These are phyloP conservation scores for Fusarium sp. DNA, from an alignment of 2,329 filamentous ascomycete species.

Conservation along the genomic window DNA sequence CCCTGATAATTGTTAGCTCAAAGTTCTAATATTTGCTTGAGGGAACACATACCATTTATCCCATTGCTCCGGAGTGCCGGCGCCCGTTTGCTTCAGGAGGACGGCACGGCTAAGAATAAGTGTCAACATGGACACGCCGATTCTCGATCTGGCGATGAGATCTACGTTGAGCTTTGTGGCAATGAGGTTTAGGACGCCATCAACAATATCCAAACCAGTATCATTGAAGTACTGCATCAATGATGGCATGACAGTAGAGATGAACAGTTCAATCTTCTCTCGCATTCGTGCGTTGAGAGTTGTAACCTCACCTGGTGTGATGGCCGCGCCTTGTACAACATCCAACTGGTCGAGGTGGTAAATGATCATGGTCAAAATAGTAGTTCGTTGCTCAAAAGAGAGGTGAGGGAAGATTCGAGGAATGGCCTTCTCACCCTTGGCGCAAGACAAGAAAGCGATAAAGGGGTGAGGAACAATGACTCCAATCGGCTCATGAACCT, in stretches of 20 bases:
- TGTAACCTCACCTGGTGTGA: conserved; percentile 78
- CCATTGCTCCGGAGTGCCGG: conserved; percentile 78
- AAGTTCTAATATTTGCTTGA: background rate
- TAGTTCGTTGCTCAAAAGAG: conserved; percentile 91
- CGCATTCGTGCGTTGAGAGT: conserved; percentile 79
- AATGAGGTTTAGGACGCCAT: conserved; percentile 88
- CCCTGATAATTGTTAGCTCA: conserved; percentile 63
- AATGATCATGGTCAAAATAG: conserved; percentile 94
- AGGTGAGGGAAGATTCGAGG: conserved; percentile 95
- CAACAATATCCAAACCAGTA: conserved; percentile 89
- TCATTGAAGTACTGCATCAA: conserved; percentile 92
- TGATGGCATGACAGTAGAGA: conserved; percentile 86
- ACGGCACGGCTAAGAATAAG: conserved; percentile 95
- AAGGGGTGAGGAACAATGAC: conserved; percentile 87
- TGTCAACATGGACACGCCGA: conserved; percentile 90
- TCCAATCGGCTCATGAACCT: conserved; percentile 92
- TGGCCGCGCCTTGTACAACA: conserved; percentile 85
- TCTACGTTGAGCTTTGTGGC: conserved; percentile 87
- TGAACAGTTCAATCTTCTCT: conserved; percentile 94
- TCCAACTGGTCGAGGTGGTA: conserved; percentile 93
- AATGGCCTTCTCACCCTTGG: conserved; percentile 96
- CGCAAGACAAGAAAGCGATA: conserved; percentile 93
- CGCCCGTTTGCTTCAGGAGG: conserved; percentile 85
- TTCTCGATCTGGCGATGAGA: conserved; percentile 85
- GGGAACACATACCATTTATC: conserved; percentile 75